Base-by-base conservation (phyloP, 2,329 filamentous ascomycete species). In the Neopestalotiopsis sp. region DNA sequence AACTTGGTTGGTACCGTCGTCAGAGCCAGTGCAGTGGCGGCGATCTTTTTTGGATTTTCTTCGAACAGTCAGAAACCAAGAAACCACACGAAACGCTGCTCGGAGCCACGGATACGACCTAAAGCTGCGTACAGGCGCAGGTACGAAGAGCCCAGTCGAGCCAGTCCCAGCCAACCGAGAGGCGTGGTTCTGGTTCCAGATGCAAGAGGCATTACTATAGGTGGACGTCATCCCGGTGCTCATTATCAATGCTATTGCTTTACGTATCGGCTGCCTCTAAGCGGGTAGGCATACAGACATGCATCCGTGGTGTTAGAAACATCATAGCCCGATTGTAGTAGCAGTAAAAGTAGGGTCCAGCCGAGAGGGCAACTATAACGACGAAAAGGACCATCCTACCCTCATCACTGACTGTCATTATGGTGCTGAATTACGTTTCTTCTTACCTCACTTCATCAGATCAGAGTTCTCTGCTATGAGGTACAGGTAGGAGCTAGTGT, bases 191-290 rank as follows among this genome's bases (percentile, higher is more conserved):
- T 57, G 63, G 63, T 65, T 65, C 42, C 24, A 49, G 13, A 24
- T 65, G n/a, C 49, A 32, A 32, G 38, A 20, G 38, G 63, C 63
- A 65, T 65, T 65, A 30, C 63, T 38, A 53, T n/a, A 10, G 42
- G n/a, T 14, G 49, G 20, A 32, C 42, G 63, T 34, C 20, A 65
- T 40, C 63, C 63, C 40, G 45, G 63, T 20, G 53, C 49, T 13
- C 45, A 65, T 32, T 17, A 65, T 65, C 63, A 65, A 65, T 65
- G 63, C 63, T 65, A 65, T 65, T 65, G 40, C 40, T 53, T 20
- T 7, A 53, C 45, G 45, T 20, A 53, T 53, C 42, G 63, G 63
- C 63, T 65, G 63, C 63, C 63, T 65, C 63, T 65, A 49, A 57
- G 63, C 34, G 53, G 34, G 20, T 30, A 53, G 45, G n/a, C 45